Base-by-base conservation (phyloP, 129 eudicot genomes). In the Daucus carota region DNA sequence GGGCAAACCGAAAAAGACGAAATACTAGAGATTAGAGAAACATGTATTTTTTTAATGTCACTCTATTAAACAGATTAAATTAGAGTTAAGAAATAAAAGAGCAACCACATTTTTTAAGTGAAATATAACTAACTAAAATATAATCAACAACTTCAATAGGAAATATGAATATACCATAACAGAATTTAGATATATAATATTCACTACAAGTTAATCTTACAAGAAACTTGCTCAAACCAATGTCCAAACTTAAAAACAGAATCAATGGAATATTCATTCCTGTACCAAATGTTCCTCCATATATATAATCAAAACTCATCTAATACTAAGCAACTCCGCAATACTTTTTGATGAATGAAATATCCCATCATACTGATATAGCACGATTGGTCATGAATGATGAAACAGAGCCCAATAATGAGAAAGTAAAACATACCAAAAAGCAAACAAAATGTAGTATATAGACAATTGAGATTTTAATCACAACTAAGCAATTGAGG, bases 21-120 rank as follows among this genome's bases (percentile, higher is more conserved):
- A 76, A 78, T 8, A 70, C 76, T 32, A 38, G 77, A 82, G 77
- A 70, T 73, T 32, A 38, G 77, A 82, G 77, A 77, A 81, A 78
- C 29, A 75, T 34, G 48, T 32, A 18, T 79, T 45, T 62, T 54
- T 45, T 28, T 47, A 75, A 47, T 73, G 38, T 20, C 14, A 46
- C 28, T 66, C 74, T 72, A 72, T 69, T 13, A 76, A 17, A 29
- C 4, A 13, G 66, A 5, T 22, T n/a, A 36, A 38, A 28, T 78
- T 20, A 28, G 16, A 69, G 67, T 14, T 24, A 20, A 24, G 33
- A 57, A 54, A 50, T 59, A 17, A 70, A 60, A 31, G 48, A 45
- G 32, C 41, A 42, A 48, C 81, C 42, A 67, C 68, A 45, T 75
- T 70, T 76, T 75, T 36, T 45, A 69, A 73, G 50, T 80, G 42